Conservation (phyloP, 106 monocot genomes). For the Acorus calamus region DNA sequence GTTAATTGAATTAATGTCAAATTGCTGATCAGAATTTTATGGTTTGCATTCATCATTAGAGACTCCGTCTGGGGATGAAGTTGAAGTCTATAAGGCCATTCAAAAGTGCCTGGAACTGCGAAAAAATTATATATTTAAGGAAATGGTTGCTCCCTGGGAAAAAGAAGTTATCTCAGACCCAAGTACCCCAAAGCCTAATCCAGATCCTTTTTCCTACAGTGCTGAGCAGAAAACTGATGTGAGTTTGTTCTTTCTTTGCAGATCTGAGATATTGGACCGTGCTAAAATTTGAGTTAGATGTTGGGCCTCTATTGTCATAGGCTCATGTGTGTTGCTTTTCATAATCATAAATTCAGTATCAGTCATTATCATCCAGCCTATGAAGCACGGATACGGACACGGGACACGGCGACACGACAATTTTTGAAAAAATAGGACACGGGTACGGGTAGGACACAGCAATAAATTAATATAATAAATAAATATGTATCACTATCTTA, state of each 20-base stretch:
- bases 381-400: too few relatives aligned
- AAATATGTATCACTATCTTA: too few relatives aligned
- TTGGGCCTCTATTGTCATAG: too few relatives aligned
- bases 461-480: too few relatives aligned
- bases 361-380: too few relatives aligned
- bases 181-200: constrained; percentile 85
- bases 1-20: too few relatives aligned
- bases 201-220: constrained; percentile 68
- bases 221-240: constrained; percentile 77
- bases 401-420: too few relatives aligned
- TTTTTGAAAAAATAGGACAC: too few relatives aligned
- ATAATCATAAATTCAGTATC: too few relatives aligned
- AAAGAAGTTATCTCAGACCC: constrained; percentile 97
- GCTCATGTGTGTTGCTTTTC: too few relatives aligned
- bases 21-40: too few relatives aligned
- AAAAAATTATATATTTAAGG: constrained; percentile 65
- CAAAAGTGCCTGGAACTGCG: constrained; percentile 81
- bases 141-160: constrained; percentile 84
- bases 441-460: too few relatives aligned
- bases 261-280: neutral
- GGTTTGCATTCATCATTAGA: constrained; percentile 33
- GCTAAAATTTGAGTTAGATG: neutral
- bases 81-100: constrained; percentile 80
- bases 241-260: constrained; percentile 10
- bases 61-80: constrained; percentile 68